Conservation (phyloP, 805 yeast genomes). For the Metschnikowia noctiluminum region DNA sequence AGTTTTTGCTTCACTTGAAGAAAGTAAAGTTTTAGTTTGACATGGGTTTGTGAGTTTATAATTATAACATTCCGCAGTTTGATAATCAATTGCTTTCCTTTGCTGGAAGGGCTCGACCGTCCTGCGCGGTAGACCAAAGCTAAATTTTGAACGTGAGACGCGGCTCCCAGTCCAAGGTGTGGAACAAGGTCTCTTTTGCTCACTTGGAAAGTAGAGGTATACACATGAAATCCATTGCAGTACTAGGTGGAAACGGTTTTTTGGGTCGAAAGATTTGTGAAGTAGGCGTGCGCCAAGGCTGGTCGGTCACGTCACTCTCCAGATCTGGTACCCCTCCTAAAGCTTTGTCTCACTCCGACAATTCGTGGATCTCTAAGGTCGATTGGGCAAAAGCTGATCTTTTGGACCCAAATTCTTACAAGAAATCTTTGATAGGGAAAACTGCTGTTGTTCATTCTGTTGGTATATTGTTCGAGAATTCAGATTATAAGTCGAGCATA, state of each 20-base stretch:
- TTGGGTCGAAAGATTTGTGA: slow-evolving; percentile 69
- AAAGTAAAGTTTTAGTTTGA: too few relatives aligned
- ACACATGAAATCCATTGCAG: slow-evolving; percentile 42
- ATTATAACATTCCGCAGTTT: too few relatives aligned
- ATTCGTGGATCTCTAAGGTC: slow-evolving; percentile 54
- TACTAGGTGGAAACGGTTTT: slow-evolving; percentile 89
- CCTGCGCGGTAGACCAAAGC: too few relatives aligned
- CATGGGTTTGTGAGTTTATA: too few relatives aligned
- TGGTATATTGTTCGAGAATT: slow-evolving; percentile 72
- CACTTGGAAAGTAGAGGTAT: too few relatives aligned
- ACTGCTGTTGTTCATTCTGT: slow-evolving; percentile 77
- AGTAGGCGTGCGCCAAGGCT: slow-evolving; percentile 59
- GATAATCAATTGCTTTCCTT: too few relatives aligned
- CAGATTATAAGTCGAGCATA: slow-evolving; percentile 57
- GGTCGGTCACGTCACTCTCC: slow-evolving; percentile 65
- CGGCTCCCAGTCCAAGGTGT: too few relatives aligned
- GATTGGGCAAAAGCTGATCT: slow-evolving; percentile 68
- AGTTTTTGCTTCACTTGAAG: too few relatives aligned
- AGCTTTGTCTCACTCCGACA: slow-evolving; percentile 16
- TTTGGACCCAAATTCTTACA: slow-evolving; percentile 60
- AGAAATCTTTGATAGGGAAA: slow-evolving; percentile 42
- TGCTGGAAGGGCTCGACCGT: too few relatives aligned
- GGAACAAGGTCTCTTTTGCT: too few relatives aligned
- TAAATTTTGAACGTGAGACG: too few relatives aligned
- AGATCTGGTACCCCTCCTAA: slow-evolving; percentile 55